Percentiles rank a stretch among this genome's conserved stretches.
Evolutionary conservation across 2,329 filamentous ascomycete species (phyloP).

Genomic region (Zymoseptoria ardabiliae): DNA sequence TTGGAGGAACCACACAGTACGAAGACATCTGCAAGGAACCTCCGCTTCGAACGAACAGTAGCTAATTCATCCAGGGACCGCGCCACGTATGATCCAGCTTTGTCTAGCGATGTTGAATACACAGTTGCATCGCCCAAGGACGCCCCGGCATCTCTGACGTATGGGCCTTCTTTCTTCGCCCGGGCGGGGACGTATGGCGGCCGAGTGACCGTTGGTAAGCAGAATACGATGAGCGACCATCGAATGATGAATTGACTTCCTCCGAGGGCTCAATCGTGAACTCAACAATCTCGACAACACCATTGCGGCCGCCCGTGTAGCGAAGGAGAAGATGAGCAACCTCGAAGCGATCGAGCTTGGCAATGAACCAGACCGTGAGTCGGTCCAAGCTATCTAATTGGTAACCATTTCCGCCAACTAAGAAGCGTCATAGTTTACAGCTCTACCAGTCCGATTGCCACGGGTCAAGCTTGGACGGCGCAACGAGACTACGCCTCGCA

Average conservation of each 20-base stretch:
- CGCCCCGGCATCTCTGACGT: conserved; percentile 45
- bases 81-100: neutral
- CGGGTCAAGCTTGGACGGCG: conserved; percentile 1
- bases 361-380: conserved; percentile 51
- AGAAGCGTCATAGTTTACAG: neutral
- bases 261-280: conserved; percentile 43
- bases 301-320: conserved; percentile 44
- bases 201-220: conserved; percentile 40
- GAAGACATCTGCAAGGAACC: neutral
- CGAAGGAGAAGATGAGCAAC: conserved; percentile 40
- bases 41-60: neutral
- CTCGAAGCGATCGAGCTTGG: conserved; percentile 50
- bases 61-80: conserved; percentile 1
- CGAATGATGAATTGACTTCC: neutral
- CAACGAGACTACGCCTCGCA: conserved; percentile 6
- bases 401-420: neutral
- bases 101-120: conserved; percentile 42
- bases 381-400: neutral
- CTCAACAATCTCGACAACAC: conserved; percentile 49
- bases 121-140: conserved; percentile 41
- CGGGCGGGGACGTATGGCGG: conserved; percentile 45
- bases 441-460: neutral
- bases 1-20: conserved; percentile 52
- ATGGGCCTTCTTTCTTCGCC: conserved; percentile 46
- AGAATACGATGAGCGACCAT: no score